A percentile compares a stretch with the other conserved stretches of the same genome.
Conservation (phyloP, 1,139 yeast species). For the Kodamaea alishanica region DNA sequence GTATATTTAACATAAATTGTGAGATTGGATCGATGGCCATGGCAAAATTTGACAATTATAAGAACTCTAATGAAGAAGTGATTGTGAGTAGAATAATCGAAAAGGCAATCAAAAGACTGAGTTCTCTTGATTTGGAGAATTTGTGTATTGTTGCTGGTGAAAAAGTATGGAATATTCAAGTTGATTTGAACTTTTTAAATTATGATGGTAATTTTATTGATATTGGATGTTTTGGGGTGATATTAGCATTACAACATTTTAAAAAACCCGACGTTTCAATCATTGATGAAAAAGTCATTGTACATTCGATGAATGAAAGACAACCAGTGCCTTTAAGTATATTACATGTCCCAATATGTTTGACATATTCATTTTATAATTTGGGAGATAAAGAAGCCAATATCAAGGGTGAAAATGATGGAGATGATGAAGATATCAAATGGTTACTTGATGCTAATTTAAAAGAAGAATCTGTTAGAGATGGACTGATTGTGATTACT, state of each 20-base stretch:
- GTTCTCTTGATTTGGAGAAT: slow-evolving; percentile 86
- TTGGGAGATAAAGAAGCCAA: slow-evolving; percentile 62
- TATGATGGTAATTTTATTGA: slow-evolving; percentile 93
- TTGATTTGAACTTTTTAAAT: slow-evolving; percentile 83
- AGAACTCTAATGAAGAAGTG: slow-evolving; percentile 73
- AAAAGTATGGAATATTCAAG: slow-evolving; percentile 86
- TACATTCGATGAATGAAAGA: slow-evolving; percentile 72
- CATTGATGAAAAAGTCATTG: slow-evolving; percentile 52
- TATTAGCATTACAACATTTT: slow-evolving; percentile 80
- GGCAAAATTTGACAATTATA: slow-evolving; percentile 71
- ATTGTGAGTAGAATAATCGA: slow-evolving; percentile 79
- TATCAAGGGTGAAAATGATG: slow-evolving; percentile 57
- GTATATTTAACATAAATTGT: slow-evolving; percentile 76
- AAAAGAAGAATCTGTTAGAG: slow-evolving; percentile 72
- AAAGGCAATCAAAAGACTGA: slow-evolving; percentile 84
- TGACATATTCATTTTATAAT: slow-evolving; percentile 83
- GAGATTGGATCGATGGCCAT: slow-evolving; percentile 90
- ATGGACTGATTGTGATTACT: slow-evolving; percentile 80
- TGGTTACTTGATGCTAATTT: slow-evolving; percentile 73
- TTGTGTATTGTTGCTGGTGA: slow-evolving; percentile 88
- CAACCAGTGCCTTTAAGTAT: slow-evolving; percentile 85
- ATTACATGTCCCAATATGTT: slow-evolving; percentile 85
- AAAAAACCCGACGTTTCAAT: slow-evolving; percentile 80
- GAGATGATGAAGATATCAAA: slow-evolving; percentile 41
- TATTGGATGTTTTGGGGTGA: slow-evolving; percentile 85